phyloP scores from a whole-genome alignment of 1,284 basidiomycete genomes.

The Apiotrichum siamense region DNA sequence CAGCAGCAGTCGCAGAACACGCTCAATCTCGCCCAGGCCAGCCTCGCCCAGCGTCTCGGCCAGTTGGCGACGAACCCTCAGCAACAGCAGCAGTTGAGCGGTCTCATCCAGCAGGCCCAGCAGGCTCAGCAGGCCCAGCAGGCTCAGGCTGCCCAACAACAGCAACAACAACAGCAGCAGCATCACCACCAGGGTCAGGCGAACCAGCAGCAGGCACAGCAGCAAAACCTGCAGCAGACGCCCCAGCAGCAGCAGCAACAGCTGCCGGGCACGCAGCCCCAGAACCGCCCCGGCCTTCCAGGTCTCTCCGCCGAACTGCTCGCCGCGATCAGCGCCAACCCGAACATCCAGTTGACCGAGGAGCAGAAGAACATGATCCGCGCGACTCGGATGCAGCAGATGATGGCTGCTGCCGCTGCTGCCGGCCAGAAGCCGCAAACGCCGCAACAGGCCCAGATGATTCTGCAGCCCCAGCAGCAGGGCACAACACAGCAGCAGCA shows the following conservation, averaged over 20 bases:
- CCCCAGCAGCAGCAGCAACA: background rate
- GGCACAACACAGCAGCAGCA: constrained; percentile 1
- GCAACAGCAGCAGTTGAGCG: constrained; percentile 11
- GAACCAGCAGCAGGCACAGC: background rate
- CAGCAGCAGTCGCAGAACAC: constrained; percentile 3
- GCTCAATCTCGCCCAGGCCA: background rate
- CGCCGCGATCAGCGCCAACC: constrained; percentile 11
- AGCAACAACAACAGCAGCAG: constrained; percentile 4
- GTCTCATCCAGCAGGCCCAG: constrained; percentile 1
- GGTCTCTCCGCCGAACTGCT: constrained; percentile 13
- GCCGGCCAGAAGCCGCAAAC: background rate
- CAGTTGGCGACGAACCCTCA: constrained; percentile 1
- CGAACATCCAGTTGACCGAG: constrained; percentile 11
- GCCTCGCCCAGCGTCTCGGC: background rate
- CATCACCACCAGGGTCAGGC: background rate
- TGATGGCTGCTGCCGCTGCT: background rate
- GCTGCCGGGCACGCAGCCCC: background rate
- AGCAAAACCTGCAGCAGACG: background rate
- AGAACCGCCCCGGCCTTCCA: constrained; percentile 1
- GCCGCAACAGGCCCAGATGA: background rate
- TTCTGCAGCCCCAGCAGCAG: constrained; percentile 2
- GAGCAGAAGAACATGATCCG: constrained; percentile 11
- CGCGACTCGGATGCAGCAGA: constrained; percentile 8
- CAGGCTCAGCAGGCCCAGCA: constrained; percentile 3
- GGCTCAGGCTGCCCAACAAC: background rate